phyloP scores from a whole-genome alignment of 345 rosid genomes.

The Populus simonii region DNA sequence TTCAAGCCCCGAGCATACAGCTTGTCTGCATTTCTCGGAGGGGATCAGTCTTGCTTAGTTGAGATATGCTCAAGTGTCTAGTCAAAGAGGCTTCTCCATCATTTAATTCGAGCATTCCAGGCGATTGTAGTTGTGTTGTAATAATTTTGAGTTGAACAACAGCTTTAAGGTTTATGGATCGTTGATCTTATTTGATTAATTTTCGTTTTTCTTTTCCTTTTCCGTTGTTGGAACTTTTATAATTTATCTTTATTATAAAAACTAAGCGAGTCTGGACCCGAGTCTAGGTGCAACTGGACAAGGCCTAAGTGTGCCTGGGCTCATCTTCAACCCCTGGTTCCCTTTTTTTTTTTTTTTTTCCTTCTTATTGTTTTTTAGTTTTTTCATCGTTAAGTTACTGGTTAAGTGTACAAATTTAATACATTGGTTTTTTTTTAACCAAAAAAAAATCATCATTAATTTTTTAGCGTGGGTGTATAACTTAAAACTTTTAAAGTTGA shows the following conservation, averaged over 20 bases:
- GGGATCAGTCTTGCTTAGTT: not conserved
- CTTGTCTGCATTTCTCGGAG: slow-evolving; percentile 2
- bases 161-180: not conserved
- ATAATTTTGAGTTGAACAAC: slow-evolving; percentile 14
- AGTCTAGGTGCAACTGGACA: too few relatives aligned
- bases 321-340: too few relatives aligned
- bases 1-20: not conserved
- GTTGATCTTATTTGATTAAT: not conserved
- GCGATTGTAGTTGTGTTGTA: slow-evolving; percentile 14
- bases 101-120: slow-evolving; percentile 15
- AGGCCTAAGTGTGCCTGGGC: too few relatives aligned
- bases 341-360: too few relatives aligned
- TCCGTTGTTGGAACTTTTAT: not conserved
- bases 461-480: too few relatives aligned
- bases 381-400: too few relatives aligned
- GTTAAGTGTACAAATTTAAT: not conserved
- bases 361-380: too few relatives aligned
- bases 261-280: too few relatives aligned
- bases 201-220: not conserved
- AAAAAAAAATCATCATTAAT: too few relatives aligned
- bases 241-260: too few relatives aligned
- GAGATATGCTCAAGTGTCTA: not conserved
- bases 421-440: too few relatives aligned
- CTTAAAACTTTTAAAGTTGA: too few relatives aligned
- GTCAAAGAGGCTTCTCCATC: slow-evolving; percentile 15